Base-by-base conservation (phyloP, 164 flowering plant species). In the Umbellularia californica region DNA sequence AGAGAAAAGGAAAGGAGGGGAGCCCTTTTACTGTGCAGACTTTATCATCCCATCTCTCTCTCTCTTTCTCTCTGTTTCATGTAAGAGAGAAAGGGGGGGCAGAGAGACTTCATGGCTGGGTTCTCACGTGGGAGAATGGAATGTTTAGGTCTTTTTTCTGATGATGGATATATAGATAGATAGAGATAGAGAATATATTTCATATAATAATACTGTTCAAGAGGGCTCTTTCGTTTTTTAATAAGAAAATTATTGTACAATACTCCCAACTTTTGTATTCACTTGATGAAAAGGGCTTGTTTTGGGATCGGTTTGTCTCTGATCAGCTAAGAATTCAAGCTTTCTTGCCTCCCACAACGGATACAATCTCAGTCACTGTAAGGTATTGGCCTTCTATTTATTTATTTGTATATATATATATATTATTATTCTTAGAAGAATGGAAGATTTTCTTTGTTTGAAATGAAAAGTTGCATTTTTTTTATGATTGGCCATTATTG, bases 251-350 rank as follows among this genome's bases (percentile, higher is more conserved):
- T 73, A 51, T 28, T 51, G 76, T 13, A 50, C 23, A 47, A 58
- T 50, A 65, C 76, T 24, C 30, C 35, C 47, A 47, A 60, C 33
- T 72, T 72, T 77, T 81, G 76, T 72, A 51, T 80, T 77, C 58
- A 75, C 71, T 72, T 72, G 73, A 83, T 77, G 74, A 74, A 78
- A 55, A 55, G 60, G 60, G 60, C 60, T 55, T 55, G 17, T 85
- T 75, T 91, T 72, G 90, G 92, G 90, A 89, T 90, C 60, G 5
- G 6, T 71, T 78, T 85, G 84, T 81, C 82, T 82, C 77, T 65
- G 77, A 77, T 83, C 84, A 75, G 75, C 73, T 75, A 72, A 75
- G 73, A 71, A 74, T 79, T 79, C 52, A 60, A 83, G 86, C 82
- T 83, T 81, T 83, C 72, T 70, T 86, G 92, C 87, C 85, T 86